Evolutionary conservation across 208 protist species (phyloP), one percentile per base, ranked within the genome.

Genomic region (Trypanosoma vivax): DNA sequence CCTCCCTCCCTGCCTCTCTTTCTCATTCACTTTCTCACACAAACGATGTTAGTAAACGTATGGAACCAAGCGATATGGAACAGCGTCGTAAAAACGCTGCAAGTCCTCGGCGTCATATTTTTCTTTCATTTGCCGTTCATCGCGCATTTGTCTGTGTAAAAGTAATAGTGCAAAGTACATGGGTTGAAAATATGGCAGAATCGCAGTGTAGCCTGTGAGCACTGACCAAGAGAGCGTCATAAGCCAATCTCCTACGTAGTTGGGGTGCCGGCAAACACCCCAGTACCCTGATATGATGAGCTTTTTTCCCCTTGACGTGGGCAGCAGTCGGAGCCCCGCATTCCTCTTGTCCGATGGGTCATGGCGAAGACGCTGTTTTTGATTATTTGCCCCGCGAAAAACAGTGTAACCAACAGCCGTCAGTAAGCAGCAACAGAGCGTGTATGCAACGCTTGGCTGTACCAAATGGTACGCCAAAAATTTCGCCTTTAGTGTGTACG

Each of bases 191-290:
- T 95, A 97, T 5, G 94, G 90, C 16, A 97, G 49, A 5, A 84
- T 7, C 33, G 73, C 65, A 14, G 41, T 54, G 30, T 78, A 79
- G 24, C 86, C 83, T 34, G 67, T 76, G 34, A 90, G 71, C 18
- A 70, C 46, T 3, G 75, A 75, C 79, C 75, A 90, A 33, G 69
- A 50, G 0, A 95, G 61, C 13, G 85, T 65, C 80, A 93, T 87
- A 23, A 94, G 58, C 83, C 83, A 96, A 68, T 99, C 97, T 23
- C 94, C 94, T 14, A 97, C 75, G 69, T 99, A 99, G 70, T 99
- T 99, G 11, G 97, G 88, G 75, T 99, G 94, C 19, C 96, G 79
- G 52, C 93, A 96, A 19, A 97, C 68, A 41, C 96, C 96, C 96
- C 97, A 99, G 60, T 79, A 98, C 56, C 97, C 96, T 6, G 88